Evolutionary conservation across 495 filamentous ascomycete genomes (phyloP), one percentile per base, ranked within the genome.

Genomic region (Penicillium lagena): DNA sequence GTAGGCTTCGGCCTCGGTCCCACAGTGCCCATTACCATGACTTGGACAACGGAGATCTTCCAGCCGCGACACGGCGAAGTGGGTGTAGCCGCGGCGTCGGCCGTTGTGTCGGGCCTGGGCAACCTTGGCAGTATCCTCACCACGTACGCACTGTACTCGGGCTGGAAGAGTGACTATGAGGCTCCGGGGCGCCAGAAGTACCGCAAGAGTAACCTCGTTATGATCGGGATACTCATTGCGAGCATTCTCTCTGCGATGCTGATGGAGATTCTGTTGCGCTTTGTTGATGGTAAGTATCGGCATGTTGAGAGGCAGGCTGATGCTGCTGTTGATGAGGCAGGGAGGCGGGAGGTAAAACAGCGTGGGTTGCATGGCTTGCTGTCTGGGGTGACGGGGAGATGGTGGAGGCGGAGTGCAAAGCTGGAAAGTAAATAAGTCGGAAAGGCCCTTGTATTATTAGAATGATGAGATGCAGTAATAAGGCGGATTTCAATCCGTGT

Each of bases 31-130:
- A 88, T 89, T 59, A 88, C 82, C 57, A 95, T 95, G 89, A 83
- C 89, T 44, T 95, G 89, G 89, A 89, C 89, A 7, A 85, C 79
- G 47, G 87, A 94, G 62, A 85, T 94, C 46, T 95, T 95, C 72
- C 89, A 95, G 62, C 79, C 73, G 13, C 83, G 89, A 4, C 89
- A 95, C 55, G 86, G 90, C 29, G 89, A 95, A 64, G 87, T 95
- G 30, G 89, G 89, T 42, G 90, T 95, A 4, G 89, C 89, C n/a
- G 85, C 89, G 34, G 89, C 89, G 1, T 81, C 84, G 1, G 90
- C 89, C 2, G 70, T 94, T 4, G 89, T 95, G 10, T 90, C 86
- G 0, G 89, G 89, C 0, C 75, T 89, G 37, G 89, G 89, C 1
- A 95, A 95, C 52, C 67, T 90, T 27, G 89, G 89, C 35, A 85